Base-by-base conservation (phyloP, 768 basidiomycete genomes). In the Amanita polypyramis region DNA sequence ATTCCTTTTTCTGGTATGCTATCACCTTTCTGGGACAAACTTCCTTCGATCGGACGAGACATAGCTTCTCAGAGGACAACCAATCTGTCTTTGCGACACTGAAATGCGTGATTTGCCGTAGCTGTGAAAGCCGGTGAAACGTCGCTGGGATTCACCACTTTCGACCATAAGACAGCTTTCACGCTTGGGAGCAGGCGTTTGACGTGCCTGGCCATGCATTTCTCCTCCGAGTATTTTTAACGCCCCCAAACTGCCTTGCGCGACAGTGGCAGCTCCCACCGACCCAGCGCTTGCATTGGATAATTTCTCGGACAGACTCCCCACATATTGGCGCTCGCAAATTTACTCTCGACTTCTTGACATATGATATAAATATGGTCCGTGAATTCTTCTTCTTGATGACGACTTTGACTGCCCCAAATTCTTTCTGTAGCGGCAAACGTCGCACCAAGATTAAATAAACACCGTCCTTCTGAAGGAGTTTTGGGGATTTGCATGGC, bases 401-500 rank as follows among this genome's bases (percentile, higher is more conserved):
- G 43, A 33, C 43, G 43, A 44, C 41, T 21, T 27, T 44, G 43
- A 33, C 2, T 29, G 43, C 43, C 20, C 15, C 15, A 27, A 27
- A 27, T 27, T 5, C 20, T 23, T 40, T 23, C 39, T 21, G 5
- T 5, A 44, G 43, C 43, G 43, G 43, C 30, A 44, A 20, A 44
- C 32, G 44, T 45, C 44, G 44, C 32, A 4, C 30, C 21, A n/a
- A 21, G 5, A 20, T 19, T 14, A 40, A 44, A 17, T 14, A 40
- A 44, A 17, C 29, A 15, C 43, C 43, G 42, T 44, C 30, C 39
- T 40, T 40, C 39, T 14, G 20, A 19, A 3, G 20, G 25, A 27
- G 7, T 44, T 27, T 44, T 47, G 29, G 47, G 47, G 47, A 48
- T 48, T 48, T 48, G 36, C 47, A 48, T 25, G 35, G 33, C 45